phyloP scores from a whole-genome alignment of 495 filamentous ascomycete genomes.

The Terfezia claveryi region DNA sequence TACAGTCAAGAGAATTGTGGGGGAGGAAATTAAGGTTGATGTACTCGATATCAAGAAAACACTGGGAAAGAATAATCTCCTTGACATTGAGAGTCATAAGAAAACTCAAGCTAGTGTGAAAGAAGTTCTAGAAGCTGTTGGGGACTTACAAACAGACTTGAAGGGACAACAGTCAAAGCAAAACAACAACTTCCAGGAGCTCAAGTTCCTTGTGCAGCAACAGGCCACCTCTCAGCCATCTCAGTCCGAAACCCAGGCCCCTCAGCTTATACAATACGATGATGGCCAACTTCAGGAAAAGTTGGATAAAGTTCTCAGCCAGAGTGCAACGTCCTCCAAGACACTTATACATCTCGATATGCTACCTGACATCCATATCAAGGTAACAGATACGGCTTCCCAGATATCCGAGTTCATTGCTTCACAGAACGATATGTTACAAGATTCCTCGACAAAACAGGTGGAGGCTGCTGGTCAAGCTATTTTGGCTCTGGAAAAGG shows the following conservation, averaged over 20 bases:
- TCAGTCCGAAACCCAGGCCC: constrained; percentile 15
- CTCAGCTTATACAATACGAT: constrained; percentile 28
- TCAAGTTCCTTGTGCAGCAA: constrained; percentile 20
- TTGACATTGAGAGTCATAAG: constrained; percentile 8
- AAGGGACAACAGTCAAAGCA: constrained; percentile 15
- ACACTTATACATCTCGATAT: constrained; percentile 43
- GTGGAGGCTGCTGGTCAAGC: constrained; percentile 66
- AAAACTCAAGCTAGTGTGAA: constrained; percentile 16
- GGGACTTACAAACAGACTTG: constrained; percentile 14
- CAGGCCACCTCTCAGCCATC: constrained; percentile 13
- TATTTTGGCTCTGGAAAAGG: constrained; percentile 55
- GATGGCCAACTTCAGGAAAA: constrained; percentile 56
- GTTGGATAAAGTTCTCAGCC: constrained; percentile 59
- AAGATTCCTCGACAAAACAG: constrained; percentile 55
- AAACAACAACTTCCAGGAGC: constrained; percentile 17
- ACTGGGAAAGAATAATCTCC: constrained; percentile 10
- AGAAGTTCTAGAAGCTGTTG: constrained; percentile 15
- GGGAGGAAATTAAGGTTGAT: constrained; percentile 25
- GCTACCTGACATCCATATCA: constrained; percentile 70
- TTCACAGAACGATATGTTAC: constrained; percentile 53
- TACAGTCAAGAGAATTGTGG: neutral
- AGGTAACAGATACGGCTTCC: constrained; percentile 66
- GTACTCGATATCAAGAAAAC: constrained; percentile 15
- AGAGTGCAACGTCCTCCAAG: constrained; percentile 34
- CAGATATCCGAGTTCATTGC: constrained; percentile 72